Evolutionary conservation across 208 protist genomes (phyloP), one percentile per base, ranked within the genome.

Genomic region (Naegleria fowleri): DNA sequence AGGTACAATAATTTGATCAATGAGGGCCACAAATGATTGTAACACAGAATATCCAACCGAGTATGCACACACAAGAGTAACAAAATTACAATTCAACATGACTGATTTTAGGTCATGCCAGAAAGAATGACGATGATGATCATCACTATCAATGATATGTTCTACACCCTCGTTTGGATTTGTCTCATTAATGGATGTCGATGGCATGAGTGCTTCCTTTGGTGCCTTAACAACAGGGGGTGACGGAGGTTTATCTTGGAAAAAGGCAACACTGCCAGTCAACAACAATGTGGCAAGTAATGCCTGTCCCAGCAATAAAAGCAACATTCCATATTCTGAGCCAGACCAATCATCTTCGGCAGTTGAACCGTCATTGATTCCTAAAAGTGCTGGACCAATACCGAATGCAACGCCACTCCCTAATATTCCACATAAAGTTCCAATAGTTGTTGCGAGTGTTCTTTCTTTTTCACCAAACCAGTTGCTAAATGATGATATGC

Each of bases 381-480:
- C 67, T 36, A 79, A n/a, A 1, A 79, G 9, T 4, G 22, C 11
- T 67, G 83, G 83, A 22, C 40, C 83, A 22, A 87, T 15, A 48
- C 83, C 83, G 52, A 87, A 87, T 13, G 40, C 40, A 25, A 48
- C 19, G 13, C 39, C 83, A 52, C 83, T 51, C 5, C 83, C 83
- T 38, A 87, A 87, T 29, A 87, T 87, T 29, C 41, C 33, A 11
- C 13, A 36, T n/a, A 87, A 48, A 5, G 83, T 51, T n/a, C 39
- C 83, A 87, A 87, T 87, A 9, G 83, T 87, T 6, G 83, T 87
- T 48, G 83, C 83, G 29, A 51, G 40, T 5, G 83, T 87, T 87
- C 83, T 51, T 38, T 87, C 83, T 39, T 87, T 87, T 51, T 87
- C 83, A 36, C 83, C 83, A 51, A 87, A 87, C 83, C 83, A 87